Evolutionary conservation across 2,329 filamentous ascomycete species (phyloP).

Genomic region (Lojkania enalia): DNA sequence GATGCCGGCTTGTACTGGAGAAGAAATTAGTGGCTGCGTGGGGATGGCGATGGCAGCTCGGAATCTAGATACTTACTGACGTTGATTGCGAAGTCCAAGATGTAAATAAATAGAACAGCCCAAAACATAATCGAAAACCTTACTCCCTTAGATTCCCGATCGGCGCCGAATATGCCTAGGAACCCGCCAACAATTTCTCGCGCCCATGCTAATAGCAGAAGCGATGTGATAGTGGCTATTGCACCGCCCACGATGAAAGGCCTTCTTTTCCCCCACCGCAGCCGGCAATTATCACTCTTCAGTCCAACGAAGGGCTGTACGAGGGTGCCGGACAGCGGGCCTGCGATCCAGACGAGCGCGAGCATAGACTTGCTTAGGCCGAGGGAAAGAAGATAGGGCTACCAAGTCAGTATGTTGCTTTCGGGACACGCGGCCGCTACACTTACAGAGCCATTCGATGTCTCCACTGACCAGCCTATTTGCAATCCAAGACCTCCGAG

Average conservation of each 20-base stretch:
- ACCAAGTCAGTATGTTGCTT: conserved; percentile 2
- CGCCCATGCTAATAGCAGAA: conserved; percentile 56
- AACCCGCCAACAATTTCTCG: conserved; percentile 64
- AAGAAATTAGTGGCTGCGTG: conserved; percentile 1
- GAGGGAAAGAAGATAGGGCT: conserved; percentile 58
- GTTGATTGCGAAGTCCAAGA: conserved; percentile 93
- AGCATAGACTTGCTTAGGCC: conserved; percentile 57
- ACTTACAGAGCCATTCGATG: conserved; percentile 82
- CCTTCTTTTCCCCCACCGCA: conserved; percentile 53
- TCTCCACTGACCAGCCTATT: conserved; percentile 93
- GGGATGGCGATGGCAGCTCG: neutral
- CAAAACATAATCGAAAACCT: conserved; percentile 71
- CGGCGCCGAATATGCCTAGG: conserved; percentile 70
- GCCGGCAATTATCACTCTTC: conserved; percentile 56
- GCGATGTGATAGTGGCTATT: conserved; percentile 53
- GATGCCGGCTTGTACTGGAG: conserved; percentile 82
- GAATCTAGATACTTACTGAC: conserved; percentile 62
- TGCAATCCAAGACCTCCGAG: conserved; percentile 85
- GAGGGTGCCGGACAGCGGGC: conserved; percentile 56
- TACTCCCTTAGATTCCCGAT: conserved; percentile 65
- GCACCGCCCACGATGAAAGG: conserved; percentile 58
- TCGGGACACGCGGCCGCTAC: neutral
- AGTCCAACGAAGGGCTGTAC: conserved; percentile 60
- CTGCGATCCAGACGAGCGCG: conserved; percentile 60
- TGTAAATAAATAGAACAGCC: conserved; percentile 84